Conservation (phyloP, 495 filamentous ascomycete genomes). For the Neurospora discreta region DNA sequence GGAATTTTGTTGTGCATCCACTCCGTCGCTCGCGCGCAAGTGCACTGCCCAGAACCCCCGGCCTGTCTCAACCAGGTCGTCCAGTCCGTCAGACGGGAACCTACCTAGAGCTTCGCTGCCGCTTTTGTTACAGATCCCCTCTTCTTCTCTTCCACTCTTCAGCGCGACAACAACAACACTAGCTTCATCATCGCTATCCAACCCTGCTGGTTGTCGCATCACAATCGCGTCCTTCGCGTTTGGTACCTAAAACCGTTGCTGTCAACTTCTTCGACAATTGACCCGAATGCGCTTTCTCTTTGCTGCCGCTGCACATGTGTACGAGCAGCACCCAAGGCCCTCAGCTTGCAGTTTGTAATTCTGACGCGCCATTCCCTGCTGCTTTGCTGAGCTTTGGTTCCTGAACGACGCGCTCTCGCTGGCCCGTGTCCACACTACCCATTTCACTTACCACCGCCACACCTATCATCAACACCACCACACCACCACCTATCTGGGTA, state of each 20-base stretch:
- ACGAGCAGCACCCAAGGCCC: background rate
- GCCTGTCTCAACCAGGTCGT: background rate
- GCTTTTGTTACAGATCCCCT: background rate
- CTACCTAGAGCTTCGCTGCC: background rate
- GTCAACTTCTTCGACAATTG: background rate
- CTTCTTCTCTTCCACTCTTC: conserved; percentile 6
- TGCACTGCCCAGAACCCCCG: conserved; percentile 1
- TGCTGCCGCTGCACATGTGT: conserved; percentile 5
- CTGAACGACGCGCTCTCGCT: conserved; percentile 24
- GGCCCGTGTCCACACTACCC: conserved; percentile 22
- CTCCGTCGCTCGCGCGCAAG: background rate
- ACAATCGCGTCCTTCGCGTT: background rate
- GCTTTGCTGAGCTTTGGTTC: background rate
- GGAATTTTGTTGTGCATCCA: background rate
- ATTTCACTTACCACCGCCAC: background rate
- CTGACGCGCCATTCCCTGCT: conserved; percentile 16
- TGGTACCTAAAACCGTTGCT: conserved; percentile 2
- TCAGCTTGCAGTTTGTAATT: background rate
- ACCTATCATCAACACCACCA: background rate
- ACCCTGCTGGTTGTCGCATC: conserved; percentile 13
- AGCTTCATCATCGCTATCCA: conserved; percentile 11
- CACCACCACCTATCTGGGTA: background rate
- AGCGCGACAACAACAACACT: conserved; percentile 3
- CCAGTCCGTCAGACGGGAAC: background rate
- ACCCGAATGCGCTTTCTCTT: conserved; percentile 2